Conservation (phyloP, 305 asterid species). For the Salvia sclarea region DNA sequence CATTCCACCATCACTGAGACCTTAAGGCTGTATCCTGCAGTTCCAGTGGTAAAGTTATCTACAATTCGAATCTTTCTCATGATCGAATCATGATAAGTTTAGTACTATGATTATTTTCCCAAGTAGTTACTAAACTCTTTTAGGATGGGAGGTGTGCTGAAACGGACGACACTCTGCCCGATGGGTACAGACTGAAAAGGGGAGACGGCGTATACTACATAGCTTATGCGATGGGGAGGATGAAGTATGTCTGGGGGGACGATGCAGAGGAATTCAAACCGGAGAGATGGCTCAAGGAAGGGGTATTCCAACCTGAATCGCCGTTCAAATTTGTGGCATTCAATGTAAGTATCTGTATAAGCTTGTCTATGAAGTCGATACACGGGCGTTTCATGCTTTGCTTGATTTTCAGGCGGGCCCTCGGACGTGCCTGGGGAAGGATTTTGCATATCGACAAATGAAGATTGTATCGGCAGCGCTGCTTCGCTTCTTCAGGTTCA, state of each 20-base stretch:
- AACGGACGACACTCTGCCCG: constrained; percentile 49
- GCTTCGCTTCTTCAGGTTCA: constrained; percentile 56
- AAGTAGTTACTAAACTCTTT: background rate
- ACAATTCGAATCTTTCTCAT: too few species aligned
- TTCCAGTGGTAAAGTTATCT: constrained; percentile 53
- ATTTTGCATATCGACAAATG: constrained; percentile 77
- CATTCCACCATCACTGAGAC: constrained; percentile 72
- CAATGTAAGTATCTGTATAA: constrained; percentile 39
- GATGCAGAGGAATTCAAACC: constrained; percentile 69
- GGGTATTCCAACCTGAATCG: constrained; percentile 62
- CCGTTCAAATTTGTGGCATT: constrained; percentile 76
- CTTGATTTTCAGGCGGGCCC: constrained; percentile 68
- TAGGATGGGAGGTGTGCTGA: constrained; percentile 78
- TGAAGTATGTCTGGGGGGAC: constrained; percentile 68
- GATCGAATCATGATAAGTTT: too few species aligned
- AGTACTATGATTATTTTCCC: too few species aligned
- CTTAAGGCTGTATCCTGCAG: constrained; percentile 74
- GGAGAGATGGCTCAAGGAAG: constrained; percentile 70
- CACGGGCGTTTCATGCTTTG: background rate
- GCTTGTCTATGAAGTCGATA: background rate
- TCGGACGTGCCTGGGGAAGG: constrained; percentile 62
- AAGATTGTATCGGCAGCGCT: constrained; percentile 61
- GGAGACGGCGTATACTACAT: constrained; percentile 66
- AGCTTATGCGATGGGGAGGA: constrained; percentile 76
- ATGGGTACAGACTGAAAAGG: constrained; percentile 57